Base-by-base conservation (phyloP, 768 basidiomycete genomes). In the Rickenella mellea region DNA sequence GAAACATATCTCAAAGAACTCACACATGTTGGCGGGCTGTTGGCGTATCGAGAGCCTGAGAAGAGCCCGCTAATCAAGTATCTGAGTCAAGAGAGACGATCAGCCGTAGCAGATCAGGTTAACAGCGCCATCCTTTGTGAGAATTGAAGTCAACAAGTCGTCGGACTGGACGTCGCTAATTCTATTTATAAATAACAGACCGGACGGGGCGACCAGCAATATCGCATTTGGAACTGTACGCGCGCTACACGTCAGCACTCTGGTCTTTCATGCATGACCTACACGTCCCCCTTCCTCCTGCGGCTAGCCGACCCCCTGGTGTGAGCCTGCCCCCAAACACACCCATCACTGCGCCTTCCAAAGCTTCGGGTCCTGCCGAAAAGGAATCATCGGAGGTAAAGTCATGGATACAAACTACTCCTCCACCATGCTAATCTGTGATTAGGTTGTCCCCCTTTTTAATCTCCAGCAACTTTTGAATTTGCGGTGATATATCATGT, bases 11-110 rank as follows among this genome's bases (percentile, higher is more conserved):
- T 66, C 33, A 70, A 75, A 46, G 90, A 93, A 56, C 70, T 93
- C 42, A 66, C 68, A 31, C 75, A 80, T 52, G 89, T 91, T 0
- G 71, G 76, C 14, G 83, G 82, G 0, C 61, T 97, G 24, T 67
- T 97, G 32, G 89, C 83, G n/a, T 96, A 94, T 60, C 73, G 70
- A 27, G 70, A 80, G 15, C 86, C 91, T 0, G 87, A 88, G 52
- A 73, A 67, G 27, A 88, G 88, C 51, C 73, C 83, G 0, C 70
- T 91, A 52, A 66, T 74, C 12, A 78, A 71, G 42, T 97, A 93
- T 60, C 60, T 96, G 46, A 71, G 73, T 27, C 80, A 83, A 57
- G 76, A 76, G 40, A 68, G 92, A 53, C 74, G 92, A 45, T 82
- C 86, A 48, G 76, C 74, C 5, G 74, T 96, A 17, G 91, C 91